phyloP scores from a whole-genome alignment of 164 flowering plant genomes.

The Vitis cinerea region DNA sequence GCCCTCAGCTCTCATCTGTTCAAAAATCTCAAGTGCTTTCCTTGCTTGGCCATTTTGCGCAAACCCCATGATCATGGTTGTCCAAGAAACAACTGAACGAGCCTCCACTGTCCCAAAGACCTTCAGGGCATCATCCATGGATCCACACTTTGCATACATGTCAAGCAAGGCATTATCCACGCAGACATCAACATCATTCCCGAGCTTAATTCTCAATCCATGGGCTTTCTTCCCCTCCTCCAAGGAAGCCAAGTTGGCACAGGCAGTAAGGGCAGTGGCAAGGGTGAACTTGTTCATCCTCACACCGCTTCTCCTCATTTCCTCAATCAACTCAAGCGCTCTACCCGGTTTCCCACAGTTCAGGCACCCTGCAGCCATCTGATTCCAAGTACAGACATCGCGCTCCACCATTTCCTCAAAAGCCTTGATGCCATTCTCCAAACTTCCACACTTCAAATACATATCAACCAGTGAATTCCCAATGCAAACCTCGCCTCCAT shows the following conservation, averaged over 20 bases:
- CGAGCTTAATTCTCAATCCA: slow-evolving; percentile 64
- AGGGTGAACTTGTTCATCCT: slow-evolving; percentile 62
- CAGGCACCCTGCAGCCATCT: slow-evolving; percentile 71
- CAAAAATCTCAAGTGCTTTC: slow-evolving; percentile 55
- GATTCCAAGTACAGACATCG: slow-evolving; percentile 76
- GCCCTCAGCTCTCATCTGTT: slow-evolving; percentile 48
- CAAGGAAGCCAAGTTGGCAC: slow-evolving; percentile 58
- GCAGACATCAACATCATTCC: slow-evolving; percentile 50
- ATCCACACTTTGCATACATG: slow-evolving; percentile 85
- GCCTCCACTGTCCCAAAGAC: slow-evolving; percentile 51
- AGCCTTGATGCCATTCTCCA: slow-evolving; percentile 50
- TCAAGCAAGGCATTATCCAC: slow-evolving; percentile 77
- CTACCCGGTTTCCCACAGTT: slow-evolving; percentile 56
- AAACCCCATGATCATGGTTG: slow-evolving; percentile 77
- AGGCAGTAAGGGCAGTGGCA: slow-evolving; percentile 70
- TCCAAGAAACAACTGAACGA: slow-evolving; percentile 65
- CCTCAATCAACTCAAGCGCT: slow-evolving; percentile 43
- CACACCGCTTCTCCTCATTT: slow-evolving; percentile 60
- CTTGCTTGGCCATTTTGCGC: slow-evolving; percentile 60
- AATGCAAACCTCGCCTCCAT: slow-evolving; percentile 62
- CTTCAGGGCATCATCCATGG: slow-evolving; percentile 48
- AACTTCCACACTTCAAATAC: slow-evolving; percentile 57
- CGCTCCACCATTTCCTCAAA: slow-evolving; percentile 53
- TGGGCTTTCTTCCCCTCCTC: slow-evolving; percentile 72
- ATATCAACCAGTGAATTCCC: slow-evolving; percentile 72